Percentiles rank a stretch among this genome's conserved stretches.
These are phyloP conservation scores for Russula ochroleuca DNA, from an alignment of 768 basidiomycete species.

Conservation along the genomic window DNA sequence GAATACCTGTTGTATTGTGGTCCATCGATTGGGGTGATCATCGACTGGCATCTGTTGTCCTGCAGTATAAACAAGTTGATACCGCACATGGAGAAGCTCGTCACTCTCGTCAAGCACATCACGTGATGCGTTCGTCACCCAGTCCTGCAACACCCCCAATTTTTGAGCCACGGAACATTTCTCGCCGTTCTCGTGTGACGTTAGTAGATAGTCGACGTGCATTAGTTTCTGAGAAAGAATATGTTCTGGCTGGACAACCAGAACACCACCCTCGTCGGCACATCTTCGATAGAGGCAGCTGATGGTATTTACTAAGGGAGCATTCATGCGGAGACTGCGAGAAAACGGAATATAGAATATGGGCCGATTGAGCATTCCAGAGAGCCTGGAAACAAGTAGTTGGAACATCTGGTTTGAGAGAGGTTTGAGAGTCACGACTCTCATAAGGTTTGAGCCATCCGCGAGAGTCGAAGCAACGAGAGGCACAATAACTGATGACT, in stretches of 20 bases:
- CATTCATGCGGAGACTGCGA: conserved; percentile 34
- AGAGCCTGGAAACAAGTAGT: conserved; percentile 42
- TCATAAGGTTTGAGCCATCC: conserved; percentile 41
- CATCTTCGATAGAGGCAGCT: conserved; percentile 40
- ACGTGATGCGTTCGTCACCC: conserved; percentile 11
- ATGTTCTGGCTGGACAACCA: conserved; percentile 52
- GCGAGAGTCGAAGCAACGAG: conserved; percentile 41
- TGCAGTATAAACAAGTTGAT: conserved; percentile 48
- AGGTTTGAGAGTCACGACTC: conserved; percentile 50
- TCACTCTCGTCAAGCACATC: conserved; percentile 24
- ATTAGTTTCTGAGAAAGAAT: conserved; percentile 49
- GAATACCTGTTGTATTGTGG: conserved; percentile 39
- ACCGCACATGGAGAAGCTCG: conserved; percentile 43
- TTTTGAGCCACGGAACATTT: neutral
- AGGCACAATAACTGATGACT: conserved; percentile 51
- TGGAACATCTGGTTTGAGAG: conserved; percentile 48
- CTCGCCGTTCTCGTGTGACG: conserved; percentile 21
- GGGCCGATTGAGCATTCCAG: conserved; percentile 44
- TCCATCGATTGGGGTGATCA: conserved; percentile 44
- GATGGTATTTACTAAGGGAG: conserved; percentile 31
- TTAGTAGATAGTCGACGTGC: conserved; percentile 37
- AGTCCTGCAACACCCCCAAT: neutral
- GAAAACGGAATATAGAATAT: conserved; percentile 51
- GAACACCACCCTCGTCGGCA: conserved; percentile 38
- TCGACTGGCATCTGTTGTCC: conserved; percentile 40